Evolutionary conservation across 441 rosid species (phyloP).

Genomic region (Jatropha podagrica): DNA sequence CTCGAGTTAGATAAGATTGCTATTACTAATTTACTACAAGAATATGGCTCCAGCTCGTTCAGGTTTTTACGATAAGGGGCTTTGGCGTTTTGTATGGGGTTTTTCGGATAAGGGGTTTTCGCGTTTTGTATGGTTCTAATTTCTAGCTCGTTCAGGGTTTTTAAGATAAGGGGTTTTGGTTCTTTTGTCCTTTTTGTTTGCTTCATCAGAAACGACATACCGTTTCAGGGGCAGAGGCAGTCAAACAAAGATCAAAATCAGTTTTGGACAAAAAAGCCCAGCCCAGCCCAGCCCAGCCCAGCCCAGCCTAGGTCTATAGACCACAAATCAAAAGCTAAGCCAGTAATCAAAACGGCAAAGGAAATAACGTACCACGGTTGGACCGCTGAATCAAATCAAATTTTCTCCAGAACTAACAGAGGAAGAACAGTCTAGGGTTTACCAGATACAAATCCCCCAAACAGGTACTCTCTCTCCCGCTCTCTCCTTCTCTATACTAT

Average conservation of each 20-base stretch:
- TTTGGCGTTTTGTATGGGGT: neutral
- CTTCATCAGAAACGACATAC: too few species aligned
- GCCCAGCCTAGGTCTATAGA: too few species aligned
- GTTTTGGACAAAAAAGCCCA: too few species aligned
- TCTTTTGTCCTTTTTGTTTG: too few species aligned
- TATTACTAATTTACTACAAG: neutral
- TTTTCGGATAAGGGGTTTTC: too few species aligned
- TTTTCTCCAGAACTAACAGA: neutral
- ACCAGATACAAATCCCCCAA: neutral
- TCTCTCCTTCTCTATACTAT: neutral
- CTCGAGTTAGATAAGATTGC: neutral
- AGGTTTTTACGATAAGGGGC: neutral
- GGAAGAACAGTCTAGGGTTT: slow-evolving; percentile 1
- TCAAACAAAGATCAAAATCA: too few species aligned
- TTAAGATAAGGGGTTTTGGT: too few species aligned
- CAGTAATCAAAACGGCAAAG: neutral
- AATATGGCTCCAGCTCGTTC: neutral
- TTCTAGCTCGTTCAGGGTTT: too few species aligned
- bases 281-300: too few species aligned
- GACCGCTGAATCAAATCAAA: neutral
- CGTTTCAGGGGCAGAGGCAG: too few species aligned
- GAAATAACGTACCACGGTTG: neutral
- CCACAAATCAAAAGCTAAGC: too few species aligned
- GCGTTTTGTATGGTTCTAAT: too few species aligned
- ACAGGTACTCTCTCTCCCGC: neutral